phyloP scores from a whole-genome alignment of 306 rosid genomes.

The Erythrophleum fordii region DNA sequence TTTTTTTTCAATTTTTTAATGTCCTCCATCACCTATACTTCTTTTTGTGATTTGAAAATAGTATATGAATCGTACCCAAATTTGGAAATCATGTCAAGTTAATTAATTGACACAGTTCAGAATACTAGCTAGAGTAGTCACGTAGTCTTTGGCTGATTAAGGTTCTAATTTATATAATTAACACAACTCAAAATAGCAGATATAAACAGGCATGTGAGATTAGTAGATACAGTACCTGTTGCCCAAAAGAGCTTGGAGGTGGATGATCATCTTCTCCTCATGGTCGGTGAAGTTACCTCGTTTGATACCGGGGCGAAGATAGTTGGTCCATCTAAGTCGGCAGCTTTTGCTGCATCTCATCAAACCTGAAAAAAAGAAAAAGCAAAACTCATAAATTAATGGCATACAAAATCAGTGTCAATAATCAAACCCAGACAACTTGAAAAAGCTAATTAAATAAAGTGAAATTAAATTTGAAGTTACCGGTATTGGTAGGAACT shows the following conservation, averaged over 20 bases:
- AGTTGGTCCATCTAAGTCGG: constrained; percentile 93
- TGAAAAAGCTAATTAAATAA: background rate
- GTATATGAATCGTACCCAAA: too few species aligned
- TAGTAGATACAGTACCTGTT: constrained; percentile 54
- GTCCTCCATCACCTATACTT: too few species aligned
- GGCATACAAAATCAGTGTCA: background rate
- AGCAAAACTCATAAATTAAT: background rate
- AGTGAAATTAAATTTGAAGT: background rate
- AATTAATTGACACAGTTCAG: background rate
- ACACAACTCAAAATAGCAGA: too few species aligned
- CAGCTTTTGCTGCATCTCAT: constrained; percentile 95
- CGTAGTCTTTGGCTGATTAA: too few species aligned
- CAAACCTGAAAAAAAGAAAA: constrained; percentile 57
- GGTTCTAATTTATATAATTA: too few species aligned
- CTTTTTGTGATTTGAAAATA: too few species aligned
- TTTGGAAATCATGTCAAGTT: too few species aligned
- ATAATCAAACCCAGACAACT: background rate
- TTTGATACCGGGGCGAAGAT: constrained; percentile 85
- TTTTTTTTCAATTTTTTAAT: too few species aligned
- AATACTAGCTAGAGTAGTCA: too few species aligned
- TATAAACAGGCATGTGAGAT: too few species aligned
- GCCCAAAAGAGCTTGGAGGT: constrained; percentile 92
- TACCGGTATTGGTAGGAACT: constrained; percentile 81
- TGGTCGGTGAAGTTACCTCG: constrained; percentile 75
- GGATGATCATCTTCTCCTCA: constrained; percentile 88